phyloP scores from a whole-genome alignment of 2,329 filamentous ascomycete genomes.

The Pseudocercospora vitis region DNA sequence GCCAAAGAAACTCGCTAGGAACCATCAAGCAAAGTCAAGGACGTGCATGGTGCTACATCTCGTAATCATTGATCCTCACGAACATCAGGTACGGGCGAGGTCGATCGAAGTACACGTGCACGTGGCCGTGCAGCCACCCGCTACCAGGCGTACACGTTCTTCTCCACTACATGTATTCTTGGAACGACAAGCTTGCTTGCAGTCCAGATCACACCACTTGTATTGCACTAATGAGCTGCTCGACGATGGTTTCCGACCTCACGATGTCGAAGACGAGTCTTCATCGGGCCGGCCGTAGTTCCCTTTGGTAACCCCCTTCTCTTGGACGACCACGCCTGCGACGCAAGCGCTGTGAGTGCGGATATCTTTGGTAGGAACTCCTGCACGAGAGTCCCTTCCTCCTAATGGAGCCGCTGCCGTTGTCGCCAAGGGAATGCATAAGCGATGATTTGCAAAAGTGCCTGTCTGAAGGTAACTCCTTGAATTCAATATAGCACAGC shows the following conservation, averaged over 20 bases:
- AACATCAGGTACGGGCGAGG: neutral
- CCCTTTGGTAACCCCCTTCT: neutral
- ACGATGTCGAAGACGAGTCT: neutral
- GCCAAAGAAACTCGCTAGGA: neutral
- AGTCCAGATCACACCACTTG: neutral
- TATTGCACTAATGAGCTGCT: neutral
- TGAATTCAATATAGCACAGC: slow-evolving; percentile 1
- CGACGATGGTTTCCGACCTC: neutral
- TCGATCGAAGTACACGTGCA: slow-evolving; percentile 4
- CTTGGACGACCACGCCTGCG: neutral
- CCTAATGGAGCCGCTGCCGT: neutral
- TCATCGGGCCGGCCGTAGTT: neutral
- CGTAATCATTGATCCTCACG: slow-evolving; percentile 6
- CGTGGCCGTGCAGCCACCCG: slow-evolving; percentile 5
- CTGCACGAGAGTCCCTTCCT: neutral
- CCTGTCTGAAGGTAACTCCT: neutral
- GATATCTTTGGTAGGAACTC: neutral
- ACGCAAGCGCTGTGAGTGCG: neutral
- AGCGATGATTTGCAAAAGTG: neutral
- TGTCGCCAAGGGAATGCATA: slow-evolving; percentile 5
- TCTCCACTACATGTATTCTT: slow-evolving; percentile 6
- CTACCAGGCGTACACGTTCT: neutral
- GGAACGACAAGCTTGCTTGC: neutral
- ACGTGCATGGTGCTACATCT: neutral
- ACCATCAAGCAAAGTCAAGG: slow-evolving; percentile 5